Base-by-base conservation (phyloP, 257 asterid species). In the Thymus quinquecostatus region DNA sequence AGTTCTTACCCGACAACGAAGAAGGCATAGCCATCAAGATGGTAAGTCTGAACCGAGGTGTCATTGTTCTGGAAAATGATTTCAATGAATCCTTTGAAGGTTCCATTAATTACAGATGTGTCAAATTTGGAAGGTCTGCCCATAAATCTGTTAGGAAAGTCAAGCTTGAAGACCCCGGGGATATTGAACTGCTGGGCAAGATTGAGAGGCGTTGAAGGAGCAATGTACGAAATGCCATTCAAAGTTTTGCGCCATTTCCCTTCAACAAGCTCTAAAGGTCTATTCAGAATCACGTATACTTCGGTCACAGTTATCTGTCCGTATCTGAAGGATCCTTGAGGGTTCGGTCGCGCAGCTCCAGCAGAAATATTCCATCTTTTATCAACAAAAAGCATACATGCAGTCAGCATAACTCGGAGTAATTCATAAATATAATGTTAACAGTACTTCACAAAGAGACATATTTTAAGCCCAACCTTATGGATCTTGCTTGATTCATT, bases 301-400 rank as follows among this genome's bases (percentile, higher is more conserved):
- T 92, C 97, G 48, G 98, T 92, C 62, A 92, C 98, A 5, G 95
- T 87, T 63, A 92, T 92, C 51, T 92, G 75, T 55, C 98, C 98
- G 68, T 92, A 92, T 78, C 71, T 88, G 80, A 92, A 92, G 48
- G 98, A 92, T 66, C 98, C 98, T 78, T 92, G 98, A 33, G 98
- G 98, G 66, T 92, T 92, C 14, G 98, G 98, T 10, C 98, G 95
- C 51, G 98, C 98, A 59, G 97, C 98, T 54, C 97, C 88, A 83
- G 98, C 89, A 62, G 98, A 82, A 64, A 87, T 84, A 66, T 92
- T 92, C 96, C 84, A 84, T 81, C 98, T 92, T 47, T 69, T 50
- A 74, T 69, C 66, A 67, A 76, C 38, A 77, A 38, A 38, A 38
- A 7, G 2, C 51, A 64, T 27, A 11, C 45, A 55, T 40, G 65